Evolutionary conservation across 2,329 filamentous ascomycete genomes (phyloP).

Genomic region (Nigrospora sphaerica): DNA sequence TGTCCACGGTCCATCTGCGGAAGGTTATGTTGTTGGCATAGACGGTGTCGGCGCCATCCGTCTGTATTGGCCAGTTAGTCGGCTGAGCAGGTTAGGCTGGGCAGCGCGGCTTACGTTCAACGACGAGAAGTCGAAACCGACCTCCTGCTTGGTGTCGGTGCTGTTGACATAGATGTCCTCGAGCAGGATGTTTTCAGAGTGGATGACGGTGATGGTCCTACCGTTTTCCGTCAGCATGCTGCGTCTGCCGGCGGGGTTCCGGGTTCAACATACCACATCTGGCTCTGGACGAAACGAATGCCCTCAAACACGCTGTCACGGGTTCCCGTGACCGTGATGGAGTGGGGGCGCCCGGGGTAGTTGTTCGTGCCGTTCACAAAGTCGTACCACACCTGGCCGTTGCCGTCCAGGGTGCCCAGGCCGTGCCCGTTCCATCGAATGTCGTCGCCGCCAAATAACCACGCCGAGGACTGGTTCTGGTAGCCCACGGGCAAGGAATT

Average conservation of each 20-base stretch:
- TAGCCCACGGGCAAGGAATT: slow-evolving; percentile 43
- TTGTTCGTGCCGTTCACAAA: slow-evolving; percentile 36
- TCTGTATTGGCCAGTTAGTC: not conserved
- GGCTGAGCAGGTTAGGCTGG: not conserved
- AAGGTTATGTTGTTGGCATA: slow-evolving; percentile 45
- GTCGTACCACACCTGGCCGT: slow-evolving; percentile 54
- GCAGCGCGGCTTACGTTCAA: not conserved
- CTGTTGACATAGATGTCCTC: slow-evolving; percentile 48
- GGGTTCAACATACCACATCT: slow-evolving; percentile 40
- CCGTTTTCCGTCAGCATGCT: not conserved
- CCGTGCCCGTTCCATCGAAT: slow-evolving; percentile 42
- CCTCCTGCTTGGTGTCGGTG: slow-evolving; percentile 41
- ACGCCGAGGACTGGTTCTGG: slow-evolving; percentile 48
- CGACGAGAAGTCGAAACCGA: slow-evolving; percentile 30
- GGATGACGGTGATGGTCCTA: slow-evolving; percentile 43
- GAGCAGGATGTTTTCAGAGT: slow-evolving; percentile 37
- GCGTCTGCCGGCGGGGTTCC: not conserved
- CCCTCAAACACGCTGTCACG: slow-evolving; percentile 40
- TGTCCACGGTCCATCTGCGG: slow-evolving; percentile 39
- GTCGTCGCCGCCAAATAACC: slow-evolving; percentile 45
- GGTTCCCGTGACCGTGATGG: slow-evolving; percentile 42
- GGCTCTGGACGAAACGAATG: slow-evolving; percentile 45
- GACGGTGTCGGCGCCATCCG: slow-evolving; percentile 35
- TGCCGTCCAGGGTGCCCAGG: slow-evolving; percentile 48
- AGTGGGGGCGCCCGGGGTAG: slow-evolving; percentile 32